Evolutionary conservation across 2,329 filamentous ascomycete genomes (phyloP).

Genomic region (Botrytis squamosa): DNA sequence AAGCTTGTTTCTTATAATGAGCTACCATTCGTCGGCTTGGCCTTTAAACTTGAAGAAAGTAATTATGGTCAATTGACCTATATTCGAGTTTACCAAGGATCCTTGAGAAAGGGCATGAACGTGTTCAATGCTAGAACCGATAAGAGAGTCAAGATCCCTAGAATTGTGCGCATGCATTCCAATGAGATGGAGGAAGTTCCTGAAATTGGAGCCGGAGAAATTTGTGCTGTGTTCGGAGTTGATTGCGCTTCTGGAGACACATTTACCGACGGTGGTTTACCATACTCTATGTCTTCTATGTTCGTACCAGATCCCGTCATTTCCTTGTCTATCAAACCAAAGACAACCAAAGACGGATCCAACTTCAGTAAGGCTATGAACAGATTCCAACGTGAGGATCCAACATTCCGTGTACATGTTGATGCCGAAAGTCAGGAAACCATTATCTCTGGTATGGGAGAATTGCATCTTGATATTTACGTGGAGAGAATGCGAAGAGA

Average conservation of each 20-base stretch:
- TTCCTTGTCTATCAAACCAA: conserved; percentile 94
- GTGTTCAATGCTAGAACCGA: conserved; percentile 92
- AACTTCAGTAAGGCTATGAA: conserved; percentile 99
- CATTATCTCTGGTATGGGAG: conserved; percentile 98
- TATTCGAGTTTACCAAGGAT: conserved; percentile 96
- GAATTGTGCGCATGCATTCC: conserved; percentile 98
- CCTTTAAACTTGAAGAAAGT: conserved; percentile 98
- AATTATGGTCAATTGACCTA: conserved; percentile 98
- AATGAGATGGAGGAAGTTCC: conserved; percentile 98
- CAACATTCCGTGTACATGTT: conserved; percentile 92
- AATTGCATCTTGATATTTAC: conserved; percentile 95
- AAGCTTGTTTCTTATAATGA: conserved; percentile 92
- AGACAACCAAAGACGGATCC: conserved; percentile 84
- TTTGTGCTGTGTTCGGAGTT: conserved; percentile 96
- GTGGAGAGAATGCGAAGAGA: conserved; percentile 95
- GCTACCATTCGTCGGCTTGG: conserved; percentile 89
- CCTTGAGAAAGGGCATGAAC: conserved; percentile 81
- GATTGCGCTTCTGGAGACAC: conserved; percentile 98
- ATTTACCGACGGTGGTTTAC: conserved; percentile 89
- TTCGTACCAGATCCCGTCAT: conserved; percentile 97
- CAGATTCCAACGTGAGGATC: conserved; percentile 96
- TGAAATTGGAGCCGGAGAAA: conserved; percentile 93
- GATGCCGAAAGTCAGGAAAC: conserved; percentile 93
- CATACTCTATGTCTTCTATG: conserved; percentile 97
- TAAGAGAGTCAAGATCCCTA: conserved; percentile 94